Percentiles rank a stretch among this genome's conserved stretches.
These are phyloP conservation scores for Rhodotorula sp. DNA, from an alignment of 1,284 basidiomycete species.

Conservation along the genomic window DNA sequence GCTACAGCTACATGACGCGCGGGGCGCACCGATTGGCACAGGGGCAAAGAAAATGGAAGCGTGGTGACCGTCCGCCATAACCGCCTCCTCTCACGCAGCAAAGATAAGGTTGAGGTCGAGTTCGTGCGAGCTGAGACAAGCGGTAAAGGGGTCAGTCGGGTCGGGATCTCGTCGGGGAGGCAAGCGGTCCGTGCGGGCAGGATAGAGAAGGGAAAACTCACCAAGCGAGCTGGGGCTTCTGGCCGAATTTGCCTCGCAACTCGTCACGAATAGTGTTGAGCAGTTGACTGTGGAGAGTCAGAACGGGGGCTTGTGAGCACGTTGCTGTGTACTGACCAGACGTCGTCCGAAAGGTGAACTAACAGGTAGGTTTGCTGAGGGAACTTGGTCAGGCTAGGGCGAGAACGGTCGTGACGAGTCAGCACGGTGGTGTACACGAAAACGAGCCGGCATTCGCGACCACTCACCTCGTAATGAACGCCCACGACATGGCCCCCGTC, in stretches of 20 bases:
- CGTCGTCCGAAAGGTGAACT: not conserved
- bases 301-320: not conserved
- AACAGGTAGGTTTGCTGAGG: constrained; percentile 71
- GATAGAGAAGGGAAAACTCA: not conserved
- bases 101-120: constrained; percentile 39
- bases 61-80: not conserved
- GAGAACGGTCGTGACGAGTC: too few species aligned
- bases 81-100: constrained; percentile 4
- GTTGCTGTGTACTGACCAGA: not conserved
- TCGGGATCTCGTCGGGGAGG: too few species aligned
- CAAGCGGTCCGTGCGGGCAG: not conserved
- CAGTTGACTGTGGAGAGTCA: constrained; percentile 21
- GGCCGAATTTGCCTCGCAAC: constrained; percentile 53
- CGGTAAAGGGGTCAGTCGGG: not conserved
- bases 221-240: constrained; percentile 40
- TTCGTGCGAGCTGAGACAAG: constrained; percentile 35
- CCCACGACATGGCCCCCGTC: constrained; percentile 46
- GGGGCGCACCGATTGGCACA: too few species aligned
- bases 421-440: too few species aligned
- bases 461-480: not conserved
- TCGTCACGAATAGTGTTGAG: constrained; percentile 59
- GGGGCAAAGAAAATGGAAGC: not conserved
- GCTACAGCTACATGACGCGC: too few species aligned
- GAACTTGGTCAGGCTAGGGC: constrained; percentile 29
- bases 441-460: not conserved